Percentiles rank a stretch among this genome's conserved stretches.
Conservation (phyloP, 2,329 filamentous ascomycete genomes). For the Trichophyton verrucosum region DNA sequence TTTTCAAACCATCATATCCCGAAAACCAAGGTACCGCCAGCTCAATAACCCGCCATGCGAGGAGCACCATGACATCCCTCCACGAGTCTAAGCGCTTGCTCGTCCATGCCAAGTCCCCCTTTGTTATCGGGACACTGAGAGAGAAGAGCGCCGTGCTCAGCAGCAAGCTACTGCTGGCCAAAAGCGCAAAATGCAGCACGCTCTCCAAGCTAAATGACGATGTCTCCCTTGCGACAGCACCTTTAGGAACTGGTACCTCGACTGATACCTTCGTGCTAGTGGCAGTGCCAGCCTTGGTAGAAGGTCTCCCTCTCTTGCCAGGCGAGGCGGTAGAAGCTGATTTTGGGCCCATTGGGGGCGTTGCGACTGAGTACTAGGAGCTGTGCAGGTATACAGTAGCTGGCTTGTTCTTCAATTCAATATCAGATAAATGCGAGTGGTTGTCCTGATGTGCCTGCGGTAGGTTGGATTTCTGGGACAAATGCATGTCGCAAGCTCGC, state of each 20-base stretch:
- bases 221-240: conserved; percentile 12
- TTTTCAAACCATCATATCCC: conserved; percentile 48
- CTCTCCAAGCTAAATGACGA: conserved; percentile 21
- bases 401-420: background rate
- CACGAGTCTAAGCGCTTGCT: conserved; percentile 52
- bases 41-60: conserved; percentile 50
- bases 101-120: conserved; percentile 54
- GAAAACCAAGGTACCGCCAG: conserved; percentile 61
- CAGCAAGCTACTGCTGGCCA: conserved; percentile 44
- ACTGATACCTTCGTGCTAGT: background rate
- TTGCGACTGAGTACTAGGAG: background rate
- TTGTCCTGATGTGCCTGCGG: background rate
- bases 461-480: background rate
- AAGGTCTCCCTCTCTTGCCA: conserved; percentile 10
- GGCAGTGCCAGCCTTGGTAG: background rate
- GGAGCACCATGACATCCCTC: conserved; percentile 45
- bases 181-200: conserved; percentile 33
- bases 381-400: background rate
- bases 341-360: conserved; percentile 9
- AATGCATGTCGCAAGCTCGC: background rate
- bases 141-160: conserved; percentile 55
- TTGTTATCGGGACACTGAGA: conserved; percentile 46
- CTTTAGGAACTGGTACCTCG: background rate
- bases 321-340: conserved; percentile 13
- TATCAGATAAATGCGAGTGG: no score